Percentiles rank a stretch among this genome's conserved stretches.
Evolutionary conservation across 495 filamentous ascomycete genomes (phyloP).

Genomic region (Annulohypoxylon nitens): DNA sequence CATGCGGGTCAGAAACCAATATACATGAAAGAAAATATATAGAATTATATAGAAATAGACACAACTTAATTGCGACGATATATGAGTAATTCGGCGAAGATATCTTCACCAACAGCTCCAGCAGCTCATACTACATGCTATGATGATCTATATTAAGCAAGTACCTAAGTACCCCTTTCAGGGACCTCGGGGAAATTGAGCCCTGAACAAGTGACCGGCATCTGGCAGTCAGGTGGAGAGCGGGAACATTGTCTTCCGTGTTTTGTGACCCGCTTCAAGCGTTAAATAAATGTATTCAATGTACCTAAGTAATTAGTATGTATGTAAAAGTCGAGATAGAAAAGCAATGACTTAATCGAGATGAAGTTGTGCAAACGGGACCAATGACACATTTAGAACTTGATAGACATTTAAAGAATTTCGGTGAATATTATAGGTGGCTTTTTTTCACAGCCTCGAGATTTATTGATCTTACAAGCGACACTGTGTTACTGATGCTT

Average conservation of each 20-base stretch:
- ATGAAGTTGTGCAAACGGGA: neutral
- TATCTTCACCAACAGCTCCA: neutral
- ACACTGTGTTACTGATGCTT: neutral
- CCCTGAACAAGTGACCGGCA: neutral
- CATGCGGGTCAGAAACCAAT: neutral
- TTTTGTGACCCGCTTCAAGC: neutral
- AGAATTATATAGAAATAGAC: neutral
- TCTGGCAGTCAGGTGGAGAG: conserved; percentile 11
- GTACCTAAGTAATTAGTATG: neutral
- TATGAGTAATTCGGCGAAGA: conserved; percentile 8
- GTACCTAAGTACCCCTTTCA: neutral
- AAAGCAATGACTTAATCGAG: neutral
- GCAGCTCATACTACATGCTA: neutral
- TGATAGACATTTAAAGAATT: neutral
- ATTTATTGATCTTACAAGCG: neutral
- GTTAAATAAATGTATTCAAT: neutral
- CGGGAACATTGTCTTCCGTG: conserved; percentile 8
- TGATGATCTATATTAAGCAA: neutral
- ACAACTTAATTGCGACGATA: neutral
- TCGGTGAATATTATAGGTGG: neutral
- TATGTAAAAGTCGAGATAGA: neutral
- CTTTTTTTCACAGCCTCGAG: neutral
- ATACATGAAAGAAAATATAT: neutral
- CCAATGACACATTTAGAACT: neutral
- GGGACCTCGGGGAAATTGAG: too few species aligned